These are phyloP conservation scores for Hyphodiscus sp. DNA, from an alignment of 2,329 filamentous ascomycete species.

Conservation along the genomic window DNA sequence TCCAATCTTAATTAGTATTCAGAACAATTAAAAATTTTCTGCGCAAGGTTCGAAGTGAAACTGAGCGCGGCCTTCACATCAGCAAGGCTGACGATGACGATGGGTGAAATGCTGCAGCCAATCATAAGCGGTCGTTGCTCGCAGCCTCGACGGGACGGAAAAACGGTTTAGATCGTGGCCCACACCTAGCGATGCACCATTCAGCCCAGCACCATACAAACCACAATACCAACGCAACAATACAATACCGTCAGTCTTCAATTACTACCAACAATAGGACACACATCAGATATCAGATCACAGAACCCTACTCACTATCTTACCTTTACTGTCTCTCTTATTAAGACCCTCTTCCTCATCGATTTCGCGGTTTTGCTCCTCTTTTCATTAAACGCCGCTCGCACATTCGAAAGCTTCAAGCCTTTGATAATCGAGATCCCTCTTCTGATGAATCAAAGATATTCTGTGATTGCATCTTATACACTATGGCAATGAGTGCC, in stretches of 20 bases:
- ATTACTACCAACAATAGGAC: not conserved
- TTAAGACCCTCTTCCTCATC: not conserved
- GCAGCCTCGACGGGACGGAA: not conserved
- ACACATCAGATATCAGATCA: not conserved
- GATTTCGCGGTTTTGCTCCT: not conserved
- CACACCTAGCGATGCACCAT: not conserved
- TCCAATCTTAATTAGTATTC: no score
- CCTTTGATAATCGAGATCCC: not conserved
- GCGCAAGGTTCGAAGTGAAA: no score
- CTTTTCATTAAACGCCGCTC: not conserved
- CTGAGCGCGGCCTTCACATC: not conserved
- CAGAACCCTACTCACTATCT: not conserved
- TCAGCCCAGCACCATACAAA: not conserved
- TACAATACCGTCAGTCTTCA: not conserved
- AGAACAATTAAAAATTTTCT: no score
- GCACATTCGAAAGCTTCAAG: not conserved
- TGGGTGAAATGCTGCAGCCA: not conserved
- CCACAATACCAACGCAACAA: not conserved
- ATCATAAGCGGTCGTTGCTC: not conserved
- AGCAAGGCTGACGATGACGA: not conserved
- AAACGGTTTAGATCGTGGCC: not conserved
- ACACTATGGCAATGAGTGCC: conserved; percentile 24
- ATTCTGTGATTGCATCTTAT: not conserved
- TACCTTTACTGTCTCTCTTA: not conserved
- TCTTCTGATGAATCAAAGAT: not conserved